These are phyloP conservation scores for Candida hungchunana DNA, from an alignment of 805 yeast genomes.

Conservation along the genomic window DNA sequence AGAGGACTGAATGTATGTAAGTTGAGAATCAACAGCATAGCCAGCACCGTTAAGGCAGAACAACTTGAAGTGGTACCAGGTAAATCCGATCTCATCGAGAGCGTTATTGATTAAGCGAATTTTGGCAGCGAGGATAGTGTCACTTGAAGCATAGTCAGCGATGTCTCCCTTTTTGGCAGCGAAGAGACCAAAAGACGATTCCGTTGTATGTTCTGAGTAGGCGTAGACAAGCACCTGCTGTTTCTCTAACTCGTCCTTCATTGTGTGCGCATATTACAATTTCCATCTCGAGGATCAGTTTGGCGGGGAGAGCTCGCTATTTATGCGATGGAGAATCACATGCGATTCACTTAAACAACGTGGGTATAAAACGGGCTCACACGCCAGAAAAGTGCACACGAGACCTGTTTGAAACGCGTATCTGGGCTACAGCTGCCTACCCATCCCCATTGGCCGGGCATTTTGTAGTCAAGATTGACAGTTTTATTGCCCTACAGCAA, in stretches of 20 bases:
- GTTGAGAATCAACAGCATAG: slow-evolving; percentile 46
- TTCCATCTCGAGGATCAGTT: neutral
- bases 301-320: too few species aligned
- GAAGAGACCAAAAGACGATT: slow-evolving; percentile 2
- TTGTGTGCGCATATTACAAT: too few species aligned
- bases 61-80: slow-evolving; percentile 44
- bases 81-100: slow-evolving; percentile 57
- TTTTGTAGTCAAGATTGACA: too few species aligned
- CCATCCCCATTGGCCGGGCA: too few species aligned
- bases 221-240: neutral
- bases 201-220: neutral
- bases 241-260: slow-evolving; percentile 2
- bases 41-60: slow-evolving; percentile 49
- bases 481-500: too few species aligned
- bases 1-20: slow-evolving; percentile 41
- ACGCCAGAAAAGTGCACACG: too few species aligned
- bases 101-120: slow-evolving; percentile 46
- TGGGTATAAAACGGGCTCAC: too few species aligned
- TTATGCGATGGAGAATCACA: too few species aligned
- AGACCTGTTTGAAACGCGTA: too few species aligned
- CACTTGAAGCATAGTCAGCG: slow-evolving; percentile 21
- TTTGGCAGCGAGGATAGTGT: slow-evolving; percentile 28
- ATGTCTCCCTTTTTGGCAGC: slow-evolving; percentile 14
- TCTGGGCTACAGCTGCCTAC: too few species aligned
- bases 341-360: too few species aligned